phyloP scores from a whole-genome alignment of 441 rosid species.

The Macaranga tanarius region DNA sequence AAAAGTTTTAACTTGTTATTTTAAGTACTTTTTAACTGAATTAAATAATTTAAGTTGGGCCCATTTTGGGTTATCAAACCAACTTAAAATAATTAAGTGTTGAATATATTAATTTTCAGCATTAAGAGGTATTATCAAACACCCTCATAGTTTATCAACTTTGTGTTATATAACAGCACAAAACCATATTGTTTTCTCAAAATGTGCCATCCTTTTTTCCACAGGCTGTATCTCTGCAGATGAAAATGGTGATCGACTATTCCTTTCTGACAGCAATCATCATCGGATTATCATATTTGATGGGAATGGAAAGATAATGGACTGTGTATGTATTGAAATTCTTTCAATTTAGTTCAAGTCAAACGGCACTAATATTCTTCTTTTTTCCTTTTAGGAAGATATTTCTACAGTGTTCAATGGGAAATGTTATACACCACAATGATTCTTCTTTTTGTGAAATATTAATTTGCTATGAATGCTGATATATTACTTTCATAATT shows the following conservation, averaged over 20 bases:
- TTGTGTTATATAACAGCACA: slow-evolving; percentile 9
- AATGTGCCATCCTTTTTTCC: slow-evolving; percentile 26
- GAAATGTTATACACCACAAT: neutral
- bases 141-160: slow-evolving; percentile 2
- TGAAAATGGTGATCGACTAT: slow-evolving; percentile 57
- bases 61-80: no score
- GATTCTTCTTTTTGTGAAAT: neutral
- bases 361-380: neutral
- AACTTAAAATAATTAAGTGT: no score
- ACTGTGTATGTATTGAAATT: slow-evolving; percentile 59
- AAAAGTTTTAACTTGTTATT: no score
- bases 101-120: no score
- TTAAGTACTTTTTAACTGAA: no score
- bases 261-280: slow-evolving; percentile 94
- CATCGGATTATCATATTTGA: slow-evolving; percentile 76
- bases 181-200: slow-evolving; percentile 21
- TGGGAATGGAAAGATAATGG: slow-evolving; percentile 65
- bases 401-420: neutral
- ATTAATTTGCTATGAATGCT: neutral
- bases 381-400: neutral
- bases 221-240: slow-evolving; percentile 81
- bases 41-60: no score
- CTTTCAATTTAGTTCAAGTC: neutral
- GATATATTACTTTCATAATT: neutral
- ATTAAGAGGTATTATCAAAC: no score